Conservation (phyloP, 108 stramenopile species). For the Pseudonitzschia pungens region DNA sequence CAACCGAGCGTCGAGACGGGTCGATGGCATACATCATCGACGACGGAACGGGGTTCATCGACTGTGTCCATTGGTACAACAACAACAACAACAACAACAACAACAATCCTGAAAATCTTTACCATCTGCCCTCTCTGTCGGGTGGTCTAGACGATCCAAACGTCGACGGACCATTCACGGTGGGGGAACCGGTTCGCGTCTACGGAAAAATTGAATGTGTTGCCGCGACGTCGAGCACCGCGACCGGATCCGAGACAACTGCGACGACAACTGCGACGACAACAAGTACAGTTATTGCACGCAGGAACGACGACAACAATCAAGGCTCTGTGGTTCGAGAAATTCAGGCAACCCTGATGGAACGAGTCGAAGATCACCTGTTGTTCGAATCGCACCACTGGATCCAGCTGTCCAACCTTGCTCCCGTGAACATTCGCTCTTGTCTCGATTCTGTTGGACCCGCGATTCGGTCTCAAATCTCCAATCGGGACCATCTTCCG, state of each 20-base stretch:
- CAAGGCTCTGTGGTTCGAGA: conserved; percentile 19
- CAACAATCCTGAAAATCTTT: conserved; percentile 8
- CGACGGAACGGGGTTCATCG: conserved; percentile 85
- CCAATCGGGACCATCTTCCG: conserved; percentile 31
- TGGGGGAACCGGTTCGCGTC: conserved; percentile 61
- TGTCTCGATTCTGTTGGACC: conserved; percentile 29
- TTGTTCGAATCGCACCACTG: conserved; percentile 29
- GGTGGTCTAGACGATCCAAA: conserved; percentile 4
- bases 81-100: background rate
- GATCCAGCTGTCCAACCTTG: conserved; percentile 8
- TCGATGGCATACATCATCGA: conserved; percentile 64
- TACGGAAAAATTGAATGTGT: conserved; percentile 62
- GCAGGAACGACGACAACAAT: background rate
- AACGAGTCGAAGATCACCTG: conserved; percentile 16
- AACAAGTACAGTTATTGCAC: too few species aligned
- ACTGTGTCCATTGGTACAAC: conserved; percentile 62
- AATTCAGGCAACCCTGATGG: conserved; percentile 18
- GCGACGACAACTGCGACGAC: background rate
- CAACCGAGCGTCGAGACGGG: conserved; percentile 47
- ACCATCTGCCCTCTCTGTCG: conserved; percentile 29
- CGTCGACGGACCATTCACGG: background rate
- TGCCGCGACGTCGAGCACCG: conserved; percentile 16
- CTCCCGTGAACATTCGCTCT: background rate
- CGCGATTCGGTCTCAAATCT: conserved; percentile 24
- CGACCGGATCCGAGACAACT: background rate